These are phyloP conservation scores for Mycena filopes DNA, from an alignment of 768 basidiomycete genomes.

Conservation along the genomic window DNA sequence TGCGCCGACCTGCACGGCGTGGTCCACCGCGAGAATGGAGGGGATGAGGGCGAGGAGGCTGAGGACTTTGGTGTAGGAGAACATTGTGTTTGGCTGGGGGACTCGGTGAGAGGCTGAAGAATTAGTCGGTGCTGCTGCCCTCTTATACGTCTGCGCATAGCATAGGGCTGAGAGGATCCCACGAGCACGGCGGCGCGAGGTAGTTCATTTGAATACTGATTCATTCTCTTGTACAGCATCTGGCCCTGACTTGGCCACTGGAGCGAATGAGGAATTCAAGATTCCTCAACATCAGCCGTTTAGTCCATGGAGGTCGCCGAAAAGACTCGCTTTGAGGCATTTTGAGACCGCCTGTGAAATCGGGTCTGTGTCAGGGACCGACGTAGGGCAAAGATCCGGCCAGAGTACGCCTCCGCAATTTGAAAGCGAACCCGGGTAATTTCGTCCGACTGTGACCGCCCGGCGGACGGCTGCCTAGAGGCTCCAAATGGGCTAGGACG, in stretches of 20 bases:
- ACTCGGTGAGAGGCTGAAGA: slow-evolving; percentile 11
- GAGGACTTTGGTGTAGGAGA: slow-evolving; percentile 21
- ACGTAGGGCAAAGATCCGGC: too few relatives aligned
- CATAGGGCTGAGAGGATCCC: too few relatives aligned
- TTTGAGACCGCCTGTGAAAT: background rate
- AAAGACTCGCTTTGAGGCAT: background rate
- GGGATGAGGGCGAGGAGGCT: slow-evolving; percentile 31
- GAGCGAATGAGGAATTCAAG: background rate
- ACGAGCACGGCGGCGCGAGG: background rate
- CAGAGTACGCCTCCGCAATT: too few relatives aligned
- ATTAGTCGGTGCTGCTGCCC: background rate
- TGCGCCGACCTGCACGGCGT: slow-evolving; percentile 29
- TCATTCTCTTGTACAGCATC: background rate
- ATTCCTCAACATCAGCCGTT: background rate
- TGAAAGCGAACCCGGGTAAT: too few relatives aligned
- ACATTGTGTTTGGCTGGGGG: slow-evolving; percentile 4
- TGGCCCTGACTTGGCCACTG: too few relatives aligned
- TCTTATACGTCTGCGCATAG: slow-evolving; percentile 14
- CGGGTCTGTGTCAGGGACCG: too few relatives aligned
- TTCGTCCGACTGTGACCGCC: too few relatives aligned
- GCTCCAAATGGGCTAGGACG: too few relatives aligned
- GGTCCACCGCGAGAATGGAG: slow-evolving; percentile 23
- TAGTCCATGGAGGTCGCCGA: background rate
- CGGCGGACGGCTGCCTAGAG: too few relatives aligned
- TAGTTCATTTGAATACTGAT: too few relatives aligned